phyloP scores from a whole-genome alignment of 495 filamentous ascomycete species.

The Oidiodendron maius region DNA sequence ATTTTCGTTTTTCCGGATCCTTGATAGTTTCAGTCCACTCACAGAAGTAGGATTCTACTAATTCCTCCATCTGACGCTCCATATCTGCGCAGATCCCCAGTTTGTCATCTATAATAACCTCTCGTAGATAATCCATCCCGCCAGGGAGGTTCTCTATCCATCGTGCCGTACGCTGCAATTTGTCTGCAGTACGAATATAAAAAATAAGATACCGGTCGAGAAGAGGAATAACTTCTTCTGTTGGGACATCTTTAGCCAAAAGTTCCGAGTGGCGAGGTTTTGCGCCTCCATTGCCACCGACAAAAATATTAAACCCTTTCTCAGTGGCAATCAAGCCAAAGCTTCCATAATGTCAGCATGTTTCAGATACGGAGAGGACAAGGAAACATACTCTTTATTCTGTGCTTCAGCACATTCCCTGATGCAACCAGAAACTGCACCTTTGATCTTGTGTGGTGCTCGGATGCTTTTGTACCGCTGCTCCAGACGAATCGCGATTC shows the following conservation, averaged over 20 bases:
- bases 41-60: slow-evolving; percentile 88
- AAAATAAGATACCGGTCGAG: slow-evolving; percentile 92
- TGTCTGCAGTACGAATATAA: slow-evolving; percentile 95
- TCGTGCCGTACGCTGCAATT: slow-evolving; percentile 85
- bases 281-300: slow-evolving; percentile 88
- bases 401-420: slow-evolving; percentile 94
- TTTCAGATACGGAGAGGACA: not conserved
- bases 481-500: slow-evolving; percentile 88
- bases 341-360: slow-evolving; percentile 28
- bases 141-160: slow-evolving; percentile 89
- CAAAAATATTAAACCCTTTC: slow-evolving; percentile 93
- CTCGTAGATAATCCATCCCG: slow-evolving; percentile 76
- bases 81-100: slow-evolving; percentile 83
- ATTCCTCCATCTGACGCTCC: slow-evolving; percentile 83
- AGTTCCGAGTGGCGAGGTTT: slow-evolving; percentile 81
- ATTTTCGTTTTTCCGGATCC: slow-evolving; percentile 58
- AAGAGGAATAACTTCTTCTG: slow-evolving; percentile 79
- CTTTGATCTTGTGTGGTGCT: slow-evolving; percentile 90
- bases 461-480: slow-evolving; percentile 94
- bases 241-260: slow-evolving; percentile 85
- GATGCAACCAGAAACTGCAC: slow-evolving; percentile 86
- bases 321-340: slow-evolving; percentile 94
- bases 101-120: slow-evolving; percentile 83
- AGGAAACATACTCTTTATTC: slow-evolving; percentile 71
- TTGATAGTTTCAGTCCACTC: slow-evolving; percentile 89